phyloP scores from a whole-genome alignment of 805 yeast genomes.

The Barnettozyma siamensis region DNA sequence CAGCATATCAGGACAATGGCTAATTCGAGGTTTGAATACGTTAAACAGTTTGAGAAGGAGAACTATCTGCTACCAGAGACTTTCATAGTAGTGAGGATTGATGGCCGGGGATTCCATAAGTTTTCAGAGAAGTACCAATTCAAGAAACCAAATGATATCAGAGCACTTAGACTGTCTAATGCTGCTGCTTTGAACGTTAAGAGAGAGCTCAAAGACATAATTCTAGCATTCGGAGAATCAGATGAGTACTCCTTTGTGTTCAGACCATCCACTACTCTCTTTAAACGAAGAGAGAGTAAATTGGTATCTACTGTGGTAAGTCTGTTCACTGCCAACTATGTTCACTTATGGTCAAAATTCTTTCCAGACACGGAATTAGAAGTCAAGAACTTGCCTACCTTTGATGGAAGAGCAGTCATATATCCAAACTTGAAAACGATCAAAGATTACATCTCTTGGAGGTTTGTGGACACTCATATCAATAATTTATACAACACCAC shows the following conservation, averaged over 20 bases:
- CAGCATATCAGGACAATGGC: conserved; percentile 47
- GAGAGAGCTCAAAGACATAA: conserved; percentile 60
- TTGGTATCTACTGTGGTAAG: conserved; percentile 78
- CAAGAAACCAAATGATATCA: conserved; percentile 78
- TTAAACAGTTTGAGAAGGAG: conserved; percentile 72
- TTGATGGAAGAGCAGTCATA: conserved; percentile 85
- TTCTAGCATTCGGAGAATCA: conserved; percentile 88
- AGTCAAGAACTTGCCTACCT: conserved; percentile 63
- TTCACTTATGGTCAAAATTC: conserved; percentile 55
- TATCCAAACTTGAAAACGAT: conserved; percentile 63
- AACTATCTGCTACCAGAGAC: conserved; percentile 70
- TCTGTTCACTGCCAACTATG: conserved; percentile 72
- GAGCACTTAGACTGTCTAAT: conserved; percentile 79
- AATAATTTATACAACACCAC: conserved; percentile 90
- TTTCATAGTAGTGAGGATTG: conserved; percentile 78
- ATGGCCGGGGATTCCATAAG: conserved; percentile 91
- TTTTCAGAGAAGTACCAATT: conserved; percentile 71
- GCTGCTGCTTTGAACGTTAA: conserved; percentile 65
- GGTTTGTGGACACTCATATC: conserved; percentile 95
- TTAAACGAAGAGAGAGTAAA: conserved; percentile 78
- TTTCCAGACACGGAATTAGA: conserved; percentile 44
- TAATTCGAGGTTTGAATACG: conserved; percentile 84
- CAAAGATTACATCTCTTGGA: conserved; percentile 86
- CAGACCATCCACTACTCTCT: conserved; percentile 55
- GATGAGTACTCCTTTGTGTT: conserved; percentile 90